Conservation (phyloP, 2,329 filamentous ascomycete species). For the Penicillium freii region DNA sequence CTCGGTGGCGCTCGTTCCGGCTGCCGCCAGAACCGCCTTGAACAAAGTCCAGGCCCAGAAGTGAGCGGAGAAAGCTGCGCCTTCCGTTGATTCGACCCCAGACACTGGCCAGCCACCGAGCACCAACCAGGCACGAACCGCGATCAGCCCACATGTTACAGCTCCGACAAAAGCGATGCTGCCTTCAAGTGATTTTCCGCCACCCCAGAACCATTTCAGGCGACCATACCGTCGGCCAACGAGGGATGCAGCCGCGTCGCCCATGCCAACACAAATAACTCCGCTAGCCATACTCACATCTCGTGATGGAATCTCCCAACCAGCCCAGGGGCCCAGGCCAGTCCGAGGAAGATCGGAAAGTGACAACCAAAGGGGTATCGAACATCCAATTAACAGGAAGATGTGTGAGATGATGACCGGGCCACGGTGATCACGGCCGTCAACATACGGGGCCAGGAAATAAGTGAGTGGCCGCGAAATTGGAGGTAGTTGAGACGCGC, state of each 20-base stretch:
- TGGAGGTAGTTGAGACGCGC: constrained; percentile 87
- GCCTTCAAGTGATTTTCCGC: constrained; percentile 92
- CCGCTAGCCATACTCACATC: constrained; percentile 90
- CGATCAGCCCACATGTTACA: constrained; percentile 71
- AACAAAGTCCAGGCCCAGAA: constrained; percentile 37
- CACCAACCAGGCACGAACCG: constrained; percentile 70
- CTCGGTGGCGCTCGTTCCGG: constrained; percentile 84
- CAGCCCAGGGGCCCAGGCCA: constrained; percentile 56
- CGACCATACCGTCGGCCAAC: constrained; percentile 83
- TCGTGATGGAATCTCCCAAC: constrained; percentile 71
- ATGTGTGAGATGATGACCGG: constrained; percentile 96
- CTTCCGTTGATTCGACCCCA: constrained; percentile 16
- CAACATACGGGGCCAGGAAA: constrained; percentile 91
- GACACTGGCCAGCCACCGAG: constrained; percentile 66
- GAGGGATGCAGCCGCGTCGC: constrained; percentile 87
- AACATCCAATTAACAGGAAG: constrained; percentile 90
- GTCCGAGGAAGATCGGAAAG: constrained; percentile 66
- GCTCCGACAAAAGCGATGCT: constrained; percentile 75
- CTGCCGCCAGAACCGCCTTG: constrained; percentile 71
- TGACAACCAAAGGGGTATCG: constrained; percentile 88
- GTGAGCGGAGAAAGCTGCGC: constrained; percentile 15
- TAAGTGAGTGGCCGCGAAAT: constrained; percentile 79
- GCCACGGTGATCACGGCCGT: constrained; percentile 86
- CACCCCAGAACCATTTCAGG: constrained; percentile 93
- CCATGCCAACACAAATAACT: constrained; percentile 90